Evolutionary conservation across 495 filamentous ascomycete genomes (phyloP), one percentile per base, ranked within the genome.

Genomic region (Aspergillus indologenus): DNA sequence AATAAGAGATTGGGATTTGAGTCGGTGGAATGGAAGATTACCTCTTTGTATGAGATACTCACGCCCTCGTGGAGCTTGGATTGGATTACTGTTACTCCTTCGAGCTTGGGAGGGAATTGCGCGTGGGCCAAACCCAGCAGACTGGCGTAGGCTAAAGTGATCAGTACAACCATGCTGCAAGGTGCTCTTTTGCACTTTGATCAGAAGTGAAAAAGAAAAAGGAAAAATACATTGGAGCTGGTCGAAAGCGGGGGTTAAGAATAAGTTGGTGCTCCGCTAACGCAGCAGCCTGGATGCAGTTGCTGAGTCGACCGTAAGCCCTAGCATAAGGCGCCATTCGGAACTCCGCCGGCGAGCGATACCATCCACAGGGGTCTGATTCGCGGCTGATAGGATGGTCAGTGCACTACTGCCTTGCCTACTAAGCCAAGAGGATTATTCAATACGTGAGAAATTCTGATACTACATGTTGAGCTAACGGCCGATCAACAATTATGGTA

Each of bases 31-130:
- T 17, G 9, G 5, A 45, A 23, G 49, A 18, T 5, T 42, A 59
- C 57, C 50, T 59, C 44, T 54, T 59, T 59, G 43, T 42, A 59
- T 19, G 57, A 59, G 21, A 59, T 40, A 21, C 24, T 54, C 17
- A 53, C 57, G 18, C 47, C 47, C 17, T 59, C 44, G 19, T 54
- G 51, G 4, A 54, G 18, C 23, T 54, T 40, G 50, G 57, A 59
- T 9, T 54, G 42, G 24, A 54, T 29, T 15, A 53, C 45, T 1
- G 26, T 53, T 1, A 53, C 23, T 7, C 51, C 57, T 18, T 59
- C 57, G 1, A 23, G 57, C 50, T 22, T 29, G 23, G 49, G 44
- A 15, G 57, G 44, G 34, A 45, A 59, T 21, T 59, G 57, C 1
- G 57, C 43, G 22, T 12, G 29, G 8, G 43, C 51, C 8, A 59